Conservation (phyloP, 352 stramenopile genomes). For the Phytophthora aleatoria region DNA sequence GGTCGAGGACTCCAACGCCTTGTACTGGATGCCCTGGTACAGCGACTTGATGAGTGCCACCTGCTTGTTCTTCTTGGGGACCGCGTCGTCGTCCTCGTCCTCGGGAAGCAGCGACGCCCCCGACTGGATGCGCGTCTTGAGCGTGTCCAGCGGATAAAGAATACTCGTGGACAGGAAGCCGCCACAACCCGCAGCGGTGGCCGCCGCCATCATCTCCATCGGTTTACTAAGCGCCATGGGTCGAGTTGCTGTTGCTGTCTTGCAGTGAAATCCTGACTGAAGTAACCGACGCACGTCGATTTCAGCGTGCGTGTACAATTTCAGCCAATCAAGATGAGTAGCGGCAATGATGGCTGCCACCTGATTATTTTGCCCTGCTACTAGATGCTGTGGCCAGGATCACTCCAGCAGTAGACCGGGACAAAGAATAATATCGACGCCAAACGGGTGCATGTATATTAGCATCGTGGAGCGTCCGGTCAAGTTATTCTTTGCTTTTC, state of each 20-base stretch:
- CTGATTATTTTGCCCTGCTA: background rate
- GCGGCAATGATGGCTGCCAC: background rate
- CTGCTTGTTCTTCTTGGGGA: slow-evolving; percentile 38
- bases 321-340: slow-evolving; percentile 20
- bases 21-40: slow-evolving; percentile 88
- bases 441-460: no score
- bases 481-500: no score
- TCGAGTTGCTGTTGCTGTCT: background rate
- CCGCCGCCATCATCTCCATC: slow-evolving; percentile 82
- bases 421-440: no score
- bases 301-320: slow-evolving; percentile 5
- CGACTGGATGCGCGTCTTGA: slow-evolving; percentile 91
- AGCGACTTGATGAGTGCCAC: slow-evolving; percentile 61
- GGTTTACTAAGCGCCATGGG: slow-evolving; percentile 76
- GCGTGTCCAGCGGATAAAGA: slow-evolving; percentile 85
- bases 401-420: no score
- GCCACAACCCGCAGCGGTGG: slow-evolving; percentile 74
- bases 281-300: slow-evolving; percentile 12
- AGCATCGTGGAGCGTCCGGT: no score
- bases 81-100: slow-evolving; percentile 32
- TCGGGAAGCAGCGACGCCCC: slow-evolving; percentile 54
- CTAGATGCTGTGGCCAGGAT: no score
- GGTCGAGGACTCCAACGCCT: slow-evolving; percentile 77
- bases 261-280: slow-evolving; percentile 2
- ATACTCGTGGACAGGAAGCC: slow-evolving; percentile 80